Base-by-base conservation (phyloP, 1,284 basidiomycete species). In the Blastosporella zonata region DNA sequence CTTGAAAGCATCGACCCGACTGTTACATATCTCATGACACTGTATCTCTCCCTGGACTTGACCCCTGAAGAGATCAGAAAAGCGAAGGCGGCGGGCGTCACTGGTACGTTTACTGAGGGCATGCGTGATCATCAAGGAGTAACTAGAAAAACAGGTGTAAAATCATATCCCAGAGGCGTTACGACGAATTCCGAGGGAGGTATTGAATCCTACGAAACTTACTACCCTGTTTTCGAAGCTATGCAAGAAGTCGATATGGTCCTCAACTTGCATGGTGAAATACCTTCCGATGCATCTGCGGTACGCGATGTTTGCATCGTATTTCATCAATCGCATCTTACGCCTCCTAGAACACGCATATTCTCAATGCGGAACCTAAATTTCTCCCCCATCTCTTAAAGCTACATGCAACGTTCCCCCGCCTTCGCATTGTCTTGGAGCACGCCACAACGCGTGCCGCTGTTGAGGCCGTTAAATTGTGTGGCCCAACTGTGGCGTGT, bases 361-460 rank as follows among this genome's bases (percentile, higher is more conserved):
- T 99, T 34, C 76, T 99, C 54, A 99, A 99, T 61, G 96, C 97
- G 12, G 97, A 99, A 65, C 79, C 86, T 35, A 79, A 76, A 37
- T 99, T 99, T 71, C 77, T 99, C 25, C 85, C 89, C 2, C 95
- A 99, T 68, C 78, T 99, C 12, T 77, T 78, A 61, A 83, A 86
- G 60, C 77, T 99, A 38, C 93, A 98, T 60, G 67, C 72, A 46
- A 77, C 79, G 21, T 99, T 99, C 69, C 97, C 97, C n/a, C 78
- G 75, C 34, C 81, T 99, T 46, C 87, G 93, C 48, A 99, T 99
- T 61, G 96, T 99, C 3, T 82, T 99, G 33, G 97, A 99, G 69
- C 97, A 99, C 63, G 97, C 97, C n/a, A 99, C 97, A 0, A 98
- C 95, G 1, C 81, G 90, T 31, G 93, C 91, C 29, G 95, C 97